These are phyloP conservation scores for Nicotiana sylvestris DNA, from an alignment of 257 asterid species.

Conservation along the genomic window DNA sequence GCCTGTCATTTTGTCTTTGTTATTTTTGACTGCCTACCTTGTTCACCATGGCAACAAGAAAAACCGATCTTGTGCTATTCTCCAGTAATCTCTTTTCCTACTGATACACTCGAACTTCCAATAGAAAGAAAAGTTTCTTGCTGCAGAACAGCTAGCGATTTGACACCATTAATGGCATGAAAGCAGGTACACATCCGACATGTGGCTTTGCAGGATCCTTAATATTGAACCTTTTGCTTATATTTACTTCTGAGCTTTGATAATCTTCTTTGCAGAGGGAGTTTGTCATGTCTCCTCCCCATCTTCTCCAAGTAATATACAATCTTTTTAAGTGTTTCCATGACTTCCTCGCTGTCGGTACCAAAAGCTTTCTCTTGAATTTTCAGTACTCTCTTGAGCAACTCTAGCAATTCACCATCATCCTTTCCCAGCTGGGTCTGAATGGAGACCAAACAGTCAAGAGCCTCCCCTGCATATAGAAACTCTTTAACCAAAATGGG, in stretches of 20 bases:
- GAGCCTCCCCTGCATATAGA: slow-evolving; percentile 76
- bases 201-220: slow-evolving; percentile 1
- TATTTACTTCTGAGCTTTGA: slow-evolving; percentile 49
- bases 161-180: background rate
- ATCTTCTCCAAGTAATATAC: slow-evolving; percentile 59
- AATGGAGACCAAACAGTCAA: slow-evolving; percentile 86
- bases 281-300: slow-evolving; percentile 66
- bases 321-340: slow-evolving; percentile 69
- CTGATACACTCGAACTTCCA: background rate
- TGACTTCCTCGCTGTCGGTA: slow-evolving; percentile 59
- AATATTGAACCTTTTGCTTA: slow-evolving; percentile 41
- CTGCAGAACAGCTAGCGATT: background rate
- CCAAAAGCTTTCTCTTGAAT: slow-evolving; percentile 84
- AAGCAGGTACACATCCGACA: background rate
- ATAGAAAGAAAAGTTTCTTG: background rate
- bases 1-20: background rate
- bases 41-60: background rate
- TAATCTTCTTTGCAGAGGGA: slow-evolving; percentile 64
- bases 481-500: background rate
- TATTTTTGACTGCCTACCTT: background rate
- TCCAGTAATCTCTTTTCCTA: slow-evolving; percentile 6
- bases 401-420: slow-evolving; percentile 45
- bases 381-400: slow-evolving; percentile 67
- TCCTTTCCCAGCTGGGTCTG: slow-evolving; percentile 59
- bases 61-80: background rate